These are phyloP conservation scores for Daedaleopsis nitida DNA, from an alignment of 768 basidiomycete genomes.

Conservation along the genomic window DNA sequence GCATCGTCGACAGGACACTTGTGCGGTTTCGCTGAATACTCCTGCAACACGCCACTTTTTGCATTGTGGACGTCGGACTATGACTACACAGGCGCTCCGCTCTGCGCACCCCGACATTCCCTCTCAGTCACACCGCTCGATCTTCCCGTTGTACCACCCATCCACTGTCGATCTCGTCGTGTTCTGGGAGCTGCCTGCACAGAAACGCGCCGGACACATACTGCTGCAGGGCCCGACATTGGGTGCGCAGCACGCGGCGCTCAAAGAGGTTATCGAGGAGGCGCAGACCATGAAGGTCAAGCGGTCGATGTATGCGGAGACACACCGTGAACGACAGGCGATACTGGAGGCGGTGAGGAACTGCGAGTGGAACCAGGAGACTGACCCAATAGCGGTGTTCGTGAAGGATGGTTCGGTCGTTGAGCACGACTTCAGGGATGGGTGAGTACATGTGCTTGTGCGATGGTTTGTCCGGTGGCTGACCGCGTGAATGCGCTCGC, in stretches of 20 bases:
- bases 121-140: constrained; percentile 43
- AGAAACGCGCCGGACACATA: constrained; percentile 62
- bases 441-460: constrained; percentile 49
- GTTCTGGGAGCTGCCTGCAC: constrained; percentile 71
- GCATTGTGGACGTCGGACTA: constrained; percentile 50
- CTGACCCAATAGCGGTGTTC: constrained; percentile 66
- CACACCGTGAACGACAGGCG: constrained; percentile 68
- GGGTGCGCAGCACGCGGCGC: constrained; percentile 68
- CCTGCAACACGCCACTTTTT: constrained; percentile 48
- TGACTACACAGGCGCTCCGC: constrained; percentile 37
- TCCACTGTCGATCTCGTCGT: constrained; percentile 70
- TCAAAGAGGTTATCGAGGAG: constrained; percentile 61
- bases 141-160: constrained; percentile 86
- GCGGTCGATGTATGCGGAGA: constrained; percentile 92
- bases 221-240: constrained; percentile 59
- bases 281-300: constrained; percentile 66
- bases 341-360: constrained; percentile 66
- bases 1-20: constrained; percentile 9
- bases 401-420: constrained; percentile 46
- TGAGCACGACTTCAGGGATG: constrained; percentile 66
- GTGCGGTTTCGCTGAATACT: constrained; percentile 21
- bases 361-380: constrained; percentile 79
- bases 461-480: background rate
- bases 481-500: background rate
- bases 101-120: constrained; percentile 61